Evolutionary conservation across 768 basidiomycete genomes (phyloP).

Genomic region (Leccinellum luteum): DNA sequence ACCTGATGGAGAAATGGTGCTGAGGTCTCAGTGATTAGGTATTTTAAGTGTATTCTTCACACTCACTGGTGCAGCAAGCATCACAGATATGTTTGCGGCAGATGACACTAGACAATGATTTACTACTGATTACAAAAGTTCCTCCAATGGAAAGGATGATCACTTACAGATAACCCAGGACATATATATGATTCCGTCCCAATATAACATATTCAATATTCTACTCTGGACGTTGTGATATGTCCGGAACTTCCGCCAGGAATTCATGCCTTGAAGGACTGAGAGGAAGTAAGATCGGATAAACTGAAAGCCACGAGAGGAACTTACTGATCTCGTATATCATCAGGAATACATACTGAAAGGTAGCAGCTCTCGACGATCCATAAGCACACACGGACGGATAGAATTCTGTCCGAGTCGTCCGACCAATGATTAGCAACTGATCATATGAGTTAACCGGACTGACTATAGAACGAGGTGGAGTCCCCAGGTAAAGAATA

Average conservation of each 20-base stretch:
- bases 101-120: constrained; percentile 11
- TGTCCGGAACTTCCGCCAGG: constrained; percentile 22
- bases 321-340: constrained; percentile 25
- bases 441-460: neutral
- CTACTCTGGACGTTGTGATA: constrained; percentile 18
- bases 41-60: too few relatives aligned
- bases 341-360: constrained; percentile 16
- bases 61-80: constrained; percentile 21
- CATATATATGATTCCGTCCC: constrained; percentile 30
- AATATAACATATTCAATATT: constrained; percentile 22
- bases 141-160: neutral
- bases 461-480: constrained; percentile 20
- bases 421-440: neutral
- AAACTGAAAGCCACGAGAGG: neutral
- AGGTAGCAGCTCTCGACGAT: constrained; percentile 15
- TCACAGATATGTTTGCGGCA: constrained; percentile 12
- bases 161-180: constrained; percentile 19
- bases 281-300: neutral
- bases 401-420: constrained; percentile 21
- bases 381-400: constrained; percentile 15
- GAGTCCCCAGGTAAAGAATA: constrained; percentile 17
- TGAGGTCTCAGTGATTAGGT: neutral
- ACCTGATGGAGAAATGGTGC: constrained; percentile 2
- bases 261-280: constrained; percentile 27
- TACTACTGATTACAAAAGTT: neutral